Base-by-base conservation (phyloP, 257 asterid genomes). In the Nicotiana sylvestris region DNA sequence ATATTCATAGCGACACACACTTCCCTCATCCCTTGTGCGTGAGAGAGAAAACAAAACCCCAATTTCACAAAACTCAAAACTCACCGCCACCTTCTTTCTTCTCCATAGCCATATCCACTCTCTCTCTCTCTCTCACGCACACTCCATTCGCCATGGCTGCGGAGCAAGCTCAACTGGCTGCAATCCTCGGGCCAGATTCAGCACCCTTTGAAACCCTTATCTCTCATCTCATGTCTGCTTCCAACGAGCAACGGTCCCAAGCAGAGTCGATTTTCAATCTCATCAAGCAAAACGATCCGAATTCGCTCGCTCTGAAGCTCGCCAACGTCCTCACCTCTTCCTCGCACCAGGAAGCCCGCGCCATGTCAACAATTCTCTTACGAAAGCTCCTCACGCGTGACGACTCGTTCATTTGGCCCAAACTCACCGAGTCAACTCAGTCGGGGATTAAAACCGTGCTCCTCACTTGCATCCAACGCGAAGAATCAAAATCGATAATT, bases 231-330 rank as follows among this genome's bases (percentile, higher is more conserved):
- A 95, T 95, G 99, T 91, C 99, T 0, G 55, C 99, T 57, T 66
- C 89, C 72, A 95, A 95, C 91, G 98, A 95, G 77, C 96, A 91
- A 86, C 92, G 99, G 27, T 94, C 97, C 53, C 97, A 92, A 84
- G 98, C 99, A 6, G 99, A 95, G 85, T 80, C 94, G 12, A 81
- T 94, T 67, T 95, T 91, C 90, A 92, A 95, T 85, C 86, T 92
- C 78, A 86, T 93, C 81, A 94, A 93, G 90, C 94, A 92, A 86
- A 94, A 86, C 85, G 97, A 95, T 87, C 99, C 99, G 1, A 91
- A 95, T 85, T 89, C 97, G 61, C 94, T 95, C 55, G 91, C 83
- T 3, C 86, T 93, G 53, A 92, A 93, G 66, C 97, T 95, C 57
- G 87, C 94, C 1, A 95, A 93, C 60, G 89, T 93, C 13, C 85